These are phyloP conservation scores for Polyrhizophydium stewartii DNA, from an alignment of 371 early-diverging fungal species.

Conservation along the genomic window DNA sequence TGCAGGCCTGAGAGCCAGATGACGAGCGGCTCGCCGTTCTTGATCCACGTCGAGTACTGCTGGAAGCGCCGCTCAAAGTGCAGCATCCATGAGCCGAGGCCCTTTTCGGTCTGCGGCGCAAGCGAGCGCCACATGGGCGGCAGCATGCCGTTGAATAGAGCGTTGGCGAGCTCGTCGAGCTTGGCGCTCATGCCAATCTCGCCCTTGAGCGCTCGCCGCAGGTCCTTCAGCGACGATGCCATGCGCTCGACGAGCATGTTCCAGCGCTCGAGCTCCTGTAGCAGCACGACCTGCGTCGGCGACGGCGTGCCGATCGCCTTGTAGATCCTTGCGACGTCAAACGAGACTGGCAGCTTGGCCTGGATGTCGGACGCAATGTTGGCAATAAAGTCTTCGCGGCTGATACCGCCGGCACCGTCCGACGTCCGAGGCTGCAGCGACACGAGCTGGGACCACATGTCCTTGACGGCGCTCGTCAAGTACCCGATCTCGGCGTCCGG, in stretches of 20 bases:
- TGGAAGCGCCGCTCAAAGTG: constrained; percentile 48
- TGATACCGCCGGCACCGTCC: constrained; percentile 49
- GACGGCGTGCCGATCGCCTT: constrained; percentile 45
- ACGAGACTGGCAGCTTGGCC: constrained; percentile 41
- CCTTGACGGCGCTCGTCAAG: constrained; percentile 48
- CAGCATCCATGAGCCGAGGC: constrained; percentile 51
- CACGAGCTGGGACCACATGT: constrained; percentile 55
- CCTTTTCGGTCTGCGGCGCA: constrained; percentile 55
- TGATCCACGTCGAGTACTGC: constrained; percentile 52
- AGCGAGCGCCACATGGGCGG: constrained; percentile 46
- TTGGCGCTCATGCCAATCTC: constrained; percentile 58
- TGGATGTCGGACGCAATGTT: constrained; percentile 52
- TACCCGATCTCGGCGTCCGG: constrained; percentile 61
- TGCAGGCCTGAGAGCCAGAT: constrained; percentile 56
- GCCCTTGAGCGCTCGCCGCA: constrained; percentile 51
- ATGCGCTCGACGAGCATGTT: constrained; percentile 50
- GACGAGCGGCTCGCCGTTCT: constrained; percentile 55
- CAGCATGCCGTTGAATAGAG: constrained; percentile 49
- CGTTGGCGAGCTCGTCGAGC: constrained; percentile 50
- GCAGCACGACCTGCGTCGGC: constrained; percentile 49
- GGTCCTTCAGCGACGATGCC: constrained; percentile 40
- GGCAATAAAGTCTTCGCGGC: constrained; percentile 53
- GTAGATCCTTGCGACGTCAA: constrained; percentile 45
- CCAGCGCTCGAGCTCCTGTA: constrained; percentile 59
- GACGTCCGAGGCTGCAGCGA: constrained; percentile 52